Conservation (phyloP, 805 yeast species). For the Kockiozyma suomiensis region DNA sequence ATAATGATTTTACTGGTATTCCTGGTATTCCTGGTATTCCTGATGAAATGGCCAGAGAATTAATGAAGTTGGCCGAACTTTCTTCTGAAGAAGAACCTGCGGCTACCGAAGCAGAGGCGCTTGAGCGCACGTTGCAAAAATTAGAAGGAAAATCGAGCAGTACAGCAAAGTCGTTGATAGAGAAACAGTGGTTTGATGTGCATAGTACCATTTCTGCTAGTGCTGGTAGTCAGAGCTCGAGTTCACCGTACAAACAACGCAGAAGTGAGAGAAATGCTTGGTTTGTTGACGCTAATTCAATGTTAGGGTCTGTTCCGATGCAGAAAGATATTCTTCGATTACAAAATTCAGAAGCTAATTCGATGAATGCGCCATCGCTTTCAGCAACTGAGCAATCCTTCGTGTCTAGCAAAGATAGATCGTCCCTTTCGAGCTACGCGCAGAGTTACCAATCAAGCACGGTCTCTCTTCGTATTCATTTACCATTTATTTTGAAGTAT, state of each 20-base stretch:
- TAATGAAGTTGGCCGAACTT: slow-evolving; percentile 77
- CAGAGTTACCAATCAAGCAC: slow-evolving; percentile 20
- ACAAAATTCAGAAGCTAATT: neutral
- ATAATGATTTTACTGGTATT: slow-evolving; percentile 16
- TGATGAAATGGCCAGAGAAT: slow-evolving; percentile 25
- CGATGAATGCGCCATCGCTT: neutral
- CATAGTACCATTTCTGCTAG: neutral
- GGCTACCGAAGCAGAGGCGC: slow-evolving; percentile 52
- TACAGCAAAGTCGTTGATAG: neutral
- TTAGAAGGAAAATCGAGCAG: slow-evolving; percentile 65
- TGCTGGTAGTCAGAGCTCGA: neutral
- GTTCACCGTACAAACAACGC: neutral
- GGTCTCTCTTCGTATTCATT: slow-evolving; percentile 50
- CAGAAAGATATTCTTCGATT: neutral
- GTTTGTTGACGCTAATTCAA: slow-evolving; percentile 13
- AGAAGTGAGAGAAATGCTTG: slow-evolving; percentile 22
- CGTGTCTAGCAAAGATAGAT: neutral
- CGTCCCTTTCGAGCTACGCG: slow-evolving; percentile 8
- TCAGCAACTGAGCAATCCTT: neutral
- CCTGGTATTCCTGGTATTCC: slow-evolving; percentile 33
- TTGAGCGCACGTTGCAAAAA: slow-evolving; percentile 60
- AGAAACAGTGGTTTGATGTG: neutral
- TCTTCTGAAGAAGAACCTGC: slow-evolving; percentile 80
- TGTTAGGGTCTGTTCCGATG: slow-evolving; percentile 15
- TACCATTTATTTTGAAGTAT: slow-evolving; percentile 78